Base-by-base conservation (phyloP, 495 filamentous ascomycete species). In the Bacidia rubella region DNA sequence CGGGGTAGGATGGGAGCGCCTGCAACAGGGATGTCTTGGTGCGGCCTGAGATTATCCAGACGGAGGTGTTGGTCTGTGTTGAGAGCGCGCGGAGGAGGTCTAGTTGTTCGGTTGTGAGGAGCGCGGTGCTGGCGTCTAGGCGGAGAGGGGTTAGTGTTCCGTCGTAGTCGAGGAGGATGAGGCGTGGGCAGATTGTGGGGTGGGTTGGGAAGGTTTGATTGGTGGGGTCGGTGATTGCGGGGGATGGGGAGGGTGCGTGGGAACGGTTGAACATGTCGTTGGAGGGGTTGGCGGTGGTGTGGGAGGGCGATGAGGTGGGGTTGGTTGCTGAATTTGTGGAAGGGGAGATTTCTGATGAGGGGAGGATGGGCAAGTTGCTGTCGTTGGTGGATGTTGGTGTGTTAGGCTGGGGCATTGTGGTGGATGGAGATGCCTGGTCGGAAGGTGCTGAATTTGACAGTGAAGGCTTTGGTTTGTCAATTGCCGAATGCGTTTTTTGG, bases 111-210 rank as follows among this genome's bases (percentile, higher is more conserved):
- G 90, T 82, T 1, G 87, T 86, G 0, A 92, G 90, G 35, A 95
- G 81, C 2, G 93, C 92, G 7, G 85, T 79, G 54, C 80, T 77
- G 1, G 92, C 93, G 56, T 96, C 87, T 51, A 81, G 79, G 23
- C 97, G 90, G 57, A 98, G 96, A 1, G 88, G 87, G 0, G 93
- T 95, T n/a, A 98, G 78, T 0, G 92, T 98, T 45, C 92, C 92
- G 65, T 98, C 92, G 62, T 97, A 98, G 70, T 98, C 92, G 60
- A 96, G 95, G 83, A 98, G 88, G 67, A 97, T 93, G 1, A 98
- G 70, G 26, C 90, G 80, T 76, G 70, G 54, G 79, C 77, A 62
- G 93, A 95, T 7, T 5, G 7, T 35, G 29, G 7, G 29, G 29
- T 15, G 5, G 15, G 5, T 35, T 35, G 29, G 5, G 29, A 5